A percentile compares a stretch with the other conserved stretches of the same genome.
Evolutionary conservation across 2,329 filamentous ascomycete species (phyloP).

Genomic region (Akanthomyces uredinophilus): DNA sequence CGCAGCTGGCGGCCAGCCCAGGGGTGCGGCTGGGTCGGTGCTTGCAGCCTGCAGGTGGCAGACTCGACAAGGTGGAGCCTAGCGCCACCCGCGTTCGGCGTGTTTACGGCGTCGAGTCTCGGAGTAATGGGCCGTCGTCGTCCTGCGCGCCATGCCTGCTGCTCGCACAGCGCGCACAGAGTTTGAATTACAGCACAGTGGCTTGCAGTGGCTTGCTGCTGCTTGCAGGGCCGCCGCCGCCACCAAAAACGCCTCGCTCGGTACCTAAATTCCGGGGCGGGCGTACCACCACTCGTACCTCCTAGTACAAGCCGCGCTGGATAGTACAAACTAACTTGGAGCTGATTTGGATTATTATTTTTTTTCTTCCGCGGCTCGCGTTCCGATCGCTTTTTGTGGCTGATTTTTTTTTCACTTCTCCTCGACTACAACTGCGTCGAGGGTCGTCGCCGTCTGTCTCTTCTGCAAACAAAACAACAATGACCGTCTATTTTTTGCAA

Average conservation of each 20-base stretch:
- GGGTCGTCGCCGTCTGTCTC: background rate
- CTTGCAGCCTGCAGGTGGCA: too few species aligned
- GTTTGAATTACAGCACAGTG: background rate
- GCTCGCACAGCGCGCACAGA: too few species aligned
- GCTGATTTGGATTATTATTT: background rate
- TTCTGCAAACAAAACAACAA: background rate
- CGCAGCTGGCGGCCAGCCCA: background rate
- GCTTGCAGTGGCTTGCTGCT: background rate
- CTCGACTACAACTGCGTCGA: too few species aligned
- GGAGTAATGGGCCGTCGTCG: background rate
- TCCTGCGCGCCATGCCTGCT: too few species aligned
- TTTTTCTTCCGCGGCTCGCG: background rate
- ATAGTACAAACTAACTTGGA: background rate
- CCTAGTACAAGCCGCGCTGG: too few species aligned
- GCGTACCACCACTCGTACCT: too few species aligned
- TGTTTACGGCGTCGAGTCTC: slow-evolving; percentile 3
- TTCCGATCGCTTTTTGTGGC: background rate
- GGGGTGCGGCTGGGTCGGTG: too few species aligned
- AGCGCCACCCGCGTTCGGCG: slow-evolving; percentile 9
- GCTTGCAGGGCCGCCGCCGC: background rate
- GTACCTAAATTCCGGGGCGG: too few species aligned
- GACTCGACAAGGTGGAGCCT: background rate
- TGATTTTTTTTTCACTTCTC: background rate
- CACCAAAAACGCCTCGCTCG: background rate
- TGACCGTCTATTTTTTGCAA: background rate